Base-by-base conservation (phyloP, 495 filamentous ascomycete genomes). In the Xylona heveae region DNA sequence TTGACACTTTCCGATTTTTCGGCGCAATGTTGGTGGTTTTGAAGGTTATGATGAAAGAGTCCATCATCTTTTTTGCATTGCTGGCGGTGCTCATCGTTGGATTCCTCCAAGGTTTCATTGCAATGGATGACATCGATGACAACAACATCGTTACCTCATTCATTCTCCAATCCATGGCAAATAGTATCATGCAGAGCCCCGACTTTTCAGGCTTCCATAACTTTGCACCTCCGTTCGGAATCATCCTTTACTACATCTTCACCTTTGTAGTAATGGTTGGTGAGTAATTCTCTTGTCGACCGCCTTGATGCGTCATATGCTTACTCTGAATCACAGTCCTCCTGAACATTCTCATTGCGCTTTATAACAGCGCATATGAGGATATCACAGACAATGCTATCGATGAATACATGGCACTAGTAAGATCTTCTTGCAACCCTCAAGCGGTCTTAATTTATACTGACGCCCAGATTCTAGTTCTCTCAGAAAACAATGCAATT, bases 11-110 rank as follows among this genome's bases (percentile, higher is more conserved):
- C 56, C 74, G 78, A 37, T 97, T 97, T 62, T 95, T 97, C 40
- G 88, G 88, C 26, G 81, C 81, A 31, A 95, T 97, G 90, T 63
- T 97, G 21, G 84, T 95, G 5, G 79, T 97, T 3, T 57, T 97
- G 21, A 83, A 93, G 44, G 83, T 95, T 31, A 95, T 97, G 90
- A 95, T 97, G 88, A 81, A 84, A 44, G 88, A 97, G 48, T 90
- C 79, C 35, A 54, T 97, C 33, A 94, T 95, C 40, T 97, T 97
- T 62, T 97, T 97, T 43, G 79, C 83, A 5, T 63, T 97, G n/a
- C 66, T 97, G 4, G 54, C 73, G 30, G 71, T 94, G 30, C 74
- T 97, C 31, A 54, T 91, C 28, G 51, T 85, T 27, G 88, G 88
- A 12, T 97, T 97, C 54, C 59, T 93, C 30, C 88, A 97, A 53